A percentile compares a stretch with the other conserved stretches of the same genome.
phyloP scores from a whole-genome alignment of 1,284 basidiomycete genomes.

The Sphaerobolus stellatus region DNA sequence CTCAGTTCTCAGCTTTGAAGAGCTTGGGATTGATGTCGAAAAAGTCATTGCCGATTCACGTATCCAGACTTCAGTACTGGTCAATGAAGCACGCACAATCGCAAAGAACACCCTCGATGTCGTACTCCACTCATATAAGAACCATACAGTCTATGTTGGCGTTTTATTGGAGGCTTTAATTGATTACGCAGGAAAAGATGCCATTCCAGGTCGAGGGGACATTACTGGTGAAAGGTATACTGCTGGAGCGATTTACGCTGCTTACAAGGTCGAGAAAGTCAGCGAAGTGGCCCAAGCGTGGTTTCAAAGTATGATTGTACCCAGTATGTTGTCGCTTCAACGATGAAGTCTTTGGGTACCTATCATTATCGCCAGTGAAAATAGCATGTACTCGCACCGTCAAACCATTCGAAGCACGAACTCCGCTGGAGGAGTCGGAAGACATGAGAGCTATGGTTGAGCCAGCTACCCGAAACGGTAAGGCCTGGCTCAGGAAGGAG shows the following conservation, averaged over 20 bases:
- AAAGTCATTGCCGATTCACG: neutral
- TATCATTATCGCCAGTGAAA: neutral
- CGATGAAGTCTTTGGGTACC: too few relatives aligned
- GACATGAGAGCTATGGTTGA: neutral
- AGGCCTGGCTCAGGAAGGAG: too few relatives aligned
- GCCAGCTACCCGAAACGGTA: too few relatives aligned
- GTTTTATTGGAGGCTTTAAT: neutral
- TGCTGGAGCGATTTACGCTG: neutral
- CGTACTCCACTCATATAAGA: neutral
- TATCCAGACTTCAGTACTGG: neutral
- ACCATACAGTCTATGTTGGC: neutral
- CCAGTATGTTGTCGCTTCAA: neutral
- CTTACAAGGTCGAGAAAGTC: neutral
- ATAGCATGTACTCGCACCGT: neutral
- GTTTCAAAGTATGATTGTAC: neutral
- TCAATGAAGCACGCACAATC: neutral
- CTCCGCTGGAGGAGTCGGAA: neutral
- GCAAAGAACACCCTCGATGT: neutral
- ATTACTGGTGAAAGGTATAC: neutral
- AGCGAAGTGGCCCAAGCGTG: neutral
- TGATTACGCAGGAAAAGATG: neutral
- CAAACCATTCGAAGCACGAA: neutral
- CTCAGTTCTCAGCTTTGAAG: too few relatives aligned
- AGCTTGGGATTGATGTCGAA: too few relatives aligned
- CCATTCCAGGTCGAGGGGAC: neutral